These are phyloP conservation scores for Lichtheimia hyalospora DNA, from an alignment of 371 early-diverging fungal species.

Conservation along the genomic window DNA sequence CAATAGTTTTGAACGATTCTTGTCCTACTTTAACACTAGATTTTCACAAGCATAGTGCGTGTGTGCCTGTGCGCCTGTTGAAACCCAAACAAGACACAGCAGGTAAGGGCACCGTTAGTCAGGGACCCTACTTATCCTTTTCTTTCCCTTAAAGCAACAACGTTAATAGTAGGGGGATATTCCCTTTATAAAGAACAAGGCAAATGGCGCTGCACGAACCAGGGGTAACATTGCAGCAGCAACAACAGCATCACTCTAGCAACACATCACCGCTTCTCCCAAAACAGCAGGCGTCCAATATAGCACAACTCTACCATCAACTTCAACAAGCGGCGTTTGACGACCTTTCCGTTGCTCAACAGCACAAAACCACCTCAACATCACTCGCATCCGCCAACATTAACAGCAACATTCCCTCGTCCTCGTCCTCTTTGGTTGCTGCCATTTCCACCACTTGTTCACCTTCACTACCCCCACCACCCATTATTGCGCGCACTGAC, in stretches of 20 bases:
- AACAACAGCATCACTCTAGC: background rate
- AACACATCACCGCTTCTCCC: conserved; percentile 2
- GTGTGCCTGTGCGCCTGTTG: too few species aligned
- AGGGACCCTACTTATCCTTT: too few species aligned
- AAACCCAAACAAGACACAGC: too few species aligned
- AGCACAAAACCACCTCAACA: background rate
- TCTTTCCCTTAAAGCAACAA: too few species aligned
- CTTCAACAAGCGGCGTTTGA: conserved; percentile 21
- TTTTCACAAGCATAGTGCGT: too few species aligned
- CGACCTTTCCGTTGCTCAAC: background rate
- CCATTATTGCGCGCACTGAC: background rate
- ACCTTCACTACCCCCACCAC: background rate
- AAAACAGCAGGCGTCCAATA: conserved; percentile 17
- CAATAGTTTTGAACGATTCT: too few species aligned
- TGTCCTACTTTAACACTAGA: too few species aligned
- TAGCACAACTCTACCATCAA: conserved; percentile 20
- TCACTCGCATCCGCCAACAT: background rate
- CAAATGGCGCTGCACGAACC: conserved; percentile 17
- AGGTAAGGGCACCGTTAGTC: too few species aligned
- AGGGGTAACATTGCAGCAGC: conserved; percentile 19
- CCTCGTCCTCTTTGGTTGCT: too few species aligned
- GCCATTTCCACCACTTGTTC: background rate
- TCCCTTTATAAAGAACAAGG: conserved; percentile 5
- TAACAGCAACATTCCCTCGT: background rate
- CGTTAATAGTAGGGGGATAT: background rate